Base-by-base conservation (phyloP, 1,284 basidiomycete genomes). In the Paramarasmius palmivorus region DNA sequence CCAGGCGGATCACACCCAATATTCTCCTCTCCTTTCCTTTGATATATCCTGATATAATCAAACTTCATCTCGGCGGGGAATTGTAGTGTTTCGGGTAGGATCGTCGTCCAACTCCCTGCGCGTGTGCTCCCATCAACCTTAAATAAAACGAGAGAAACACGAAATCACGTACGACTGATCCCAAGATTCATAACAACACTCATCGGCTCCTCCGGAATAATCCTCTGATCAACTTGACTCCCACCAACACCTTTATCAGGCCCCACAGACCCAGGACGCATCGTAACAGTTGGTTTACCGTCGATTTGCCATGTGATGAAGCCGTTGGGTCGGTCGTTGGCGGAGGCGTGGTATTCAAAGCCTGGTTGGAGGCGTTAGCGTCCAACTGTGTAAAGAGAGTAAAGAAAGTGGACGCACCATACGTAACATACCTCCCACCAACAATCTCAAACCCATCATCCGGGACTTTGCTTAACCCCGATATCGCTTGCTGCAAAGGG, bases 201-300 rank as follows among this genome's bases (percentile, higher is more conserved):
- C 79, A 82, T 86, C 2, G 90, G 90, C 63, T 93, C 91, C 61
- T 89, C 84, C 1, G 89, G 77, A 7, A 93, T 82, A 35, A 90
- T 63, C 54, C 90, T 68, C 58, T 83, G 81, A 1, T 74, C 73
- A 17, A 92, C 75, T 29, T 73, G 71, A 23, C 70, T 73, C 2
- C 76, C 76, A 40, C 68, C 68, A 0, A 68, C 45, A 0, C 71
- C 73, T 36, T 57, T 64, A 63, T 90, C 88, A 6, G 84, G 72
- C 0, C 71, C 80, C 4, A 90, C 72, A 29, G 86, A 78, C 1
- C 58, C 49, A 0, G 84, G 83, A 8, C 78, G 74, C 61, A 91
- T 64, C 6, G 78, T 75, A 59, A 78, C 76, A 5, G 75, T 74
- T 15, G 71, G 69, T 54, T 68, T 66, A 6, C 82, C 84, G 54